A percentile compares a stretch with the other conserved stretches of the same genome.
Evolutionary conservation across 2,329 filamentous ascomycete genomes (phyloP).

Genomic region (Fusarium sp.): DNA sequence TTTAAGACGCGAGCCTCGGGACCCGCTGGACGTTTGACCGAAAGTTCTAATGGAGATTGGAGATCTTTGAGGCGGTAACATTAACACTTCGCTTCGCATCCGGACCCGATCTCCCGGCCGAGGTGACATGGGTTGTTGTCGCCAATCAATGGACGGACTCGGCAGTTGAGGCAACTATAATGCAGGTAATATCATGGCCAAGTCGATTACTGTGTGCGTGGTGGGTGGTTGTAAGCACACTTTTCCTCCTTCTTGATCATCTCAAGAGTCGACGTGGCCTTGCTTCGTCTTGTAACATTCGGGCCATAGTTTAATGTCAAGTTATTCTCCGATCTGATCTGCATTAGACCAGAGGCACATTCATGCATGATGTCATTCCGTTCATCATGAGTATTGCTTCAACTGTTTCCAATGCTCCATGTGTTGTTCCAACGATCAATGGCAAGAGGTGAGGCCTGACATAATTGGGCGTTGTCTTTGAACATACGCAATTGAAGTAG

Average conservation of each 20-base stretch:
- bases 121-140: neutral
- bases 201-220: neutral
- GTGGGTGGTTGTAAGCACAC: neutral
- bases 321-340: slow-evolving; percentile 1
- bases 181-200: neutral
- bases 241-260: neutral
- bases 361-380: neutral
- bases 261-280: neutral
- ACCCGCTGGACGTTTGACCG: neutral
- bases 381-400: neutral
- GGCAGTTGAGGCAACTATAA: neutral
- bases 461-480: rapidly evolving
- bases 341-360: neutral
- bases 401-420: neutral
- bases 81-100: neutral
- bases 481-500: neutral
- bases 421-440: neutral
- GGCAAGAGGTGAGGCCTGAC: neutral
- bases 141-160: neutral
- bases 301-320: neutral
- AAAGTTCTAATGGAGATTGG: neutral
- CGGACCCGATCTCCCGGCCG: slow-evolving; percentile 8
- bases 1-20: neutral
- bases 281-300: neutral
- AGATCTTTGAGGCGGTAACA: neutral